Base-by-base conservation (phyloP, 1,284 basidiomycete genomes). In the Blastosporella zonata region DNA sequence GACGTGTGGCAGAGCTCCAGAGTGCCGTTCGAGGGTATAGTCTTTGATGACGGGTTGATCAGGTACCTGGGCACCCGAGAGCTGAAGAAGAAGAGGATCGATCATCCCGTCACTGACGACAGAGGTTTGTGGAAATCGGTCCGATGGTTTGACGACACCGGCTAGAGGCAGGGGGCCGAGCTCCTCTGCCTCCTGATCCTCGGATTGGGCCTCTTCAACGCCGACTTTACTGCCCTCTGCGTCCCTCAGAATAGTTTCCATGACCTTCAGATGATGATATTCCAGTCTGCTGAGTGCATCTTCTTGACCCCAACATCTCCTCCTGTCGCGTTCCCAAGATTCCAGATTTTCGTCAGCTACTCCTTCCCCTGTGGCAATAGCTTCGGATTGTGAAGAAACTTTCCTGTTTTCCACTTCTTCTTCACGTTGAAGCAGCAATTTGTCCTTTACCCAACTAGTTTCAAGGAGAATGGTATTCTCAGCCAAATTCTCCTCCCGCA, bases 401-500 rank as follows among this genome's bases (percentile, higher is more conserved):
- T 45, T 37, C 29, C 43, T 41, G 7, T 9, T 46, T 36, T 44
- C 45, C 10, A 38, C 47, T 44, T 58, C 56, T 23, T 54, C 47
- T 28, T 55, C 51, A n/a, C 43, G 47, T 35, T 48, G 53, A 17
- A 43, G 31, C 18, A 44, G n/a, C 22, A 50, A 23, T 37, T n/a
- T 42, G 6, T 50, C 47, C n/a, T 31, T 41, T 29, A 55, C 54
- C 55, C 52, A 55, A 17, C 46, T 20, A 0, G 59, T 53, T 48
- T 82, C 79, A 1, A 62, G 43, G 6, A 46, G 44, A 2, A 60
- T 52, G 18, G 82, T 54, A 20, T 58, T 58, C 15, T 57, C 57
- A 2, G 86, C 80, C 55, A 78, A 67, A 27, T 57, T 52, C 43
- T 90, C 86, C 63, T 93, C 90, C 49, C 69, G 67, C 18, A 64